Percentiles rank a stretch among this genome's conserved stretches.
Conservation (phyloP, 331 rosid genomes). For the Quercus lobata region DNA sequence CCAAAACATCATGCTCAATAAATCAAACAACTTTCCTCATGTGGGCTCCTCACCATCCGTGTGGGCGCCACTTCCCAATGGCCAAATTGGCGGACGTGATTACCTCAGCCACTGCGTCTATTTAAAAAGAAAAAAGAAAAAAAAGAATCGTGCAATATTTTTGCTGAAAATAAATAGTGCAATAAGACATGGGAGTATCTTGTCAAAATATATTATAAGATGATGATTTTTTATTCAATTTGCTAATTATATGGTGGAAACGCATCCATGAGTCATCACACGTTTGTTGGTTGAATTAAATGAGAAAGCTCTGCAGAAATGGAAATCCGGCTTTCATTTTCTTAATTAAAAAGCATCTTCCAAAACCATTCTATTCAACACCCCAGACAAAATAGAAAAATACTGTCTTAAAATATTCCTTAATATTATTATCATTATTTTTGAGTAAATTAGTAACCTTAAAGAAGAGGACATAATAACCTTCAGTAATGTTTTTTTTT, state of each 20-base stretch:
- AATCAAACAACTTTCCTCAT: neutral
- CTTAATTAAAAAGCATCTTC: neutral
- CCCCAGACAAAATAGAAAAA: too few species aligned
- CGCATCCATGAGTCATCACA: neutral
- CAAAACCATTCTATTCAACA: neutral
- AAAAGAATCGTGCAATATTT: too few species aligned
- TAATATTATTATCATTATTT: too few species aligned
- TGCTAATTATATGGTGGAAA: neutral
- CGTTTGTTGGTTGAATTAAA: neutral
- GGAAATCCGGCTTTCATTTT: neutral
- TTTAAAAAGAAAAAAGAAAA: too few species aligned
- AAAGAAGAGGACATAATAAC: too few species aligned
- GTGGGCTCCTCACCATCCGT: neutral
- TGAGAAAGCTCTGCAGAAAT: too few species aligned
- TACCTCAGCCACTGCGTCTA: neutral
- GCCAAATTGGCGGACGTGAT: neutral
- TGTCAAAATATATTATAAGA: too few species aligned
- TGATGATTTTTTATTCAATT: neutral
- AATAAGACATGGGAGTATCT: too few species aligned
- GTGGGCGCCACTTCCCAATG: neutral
- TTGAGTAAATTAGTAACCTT: too few species aligned
- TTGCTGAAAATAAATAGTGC: too few species aligned
- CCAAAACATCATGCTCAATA: neutral
- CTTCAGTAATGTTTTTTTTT: too few species aligned
- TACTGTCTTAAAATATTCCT: too few species aligned